A percentile compares a stretch with the other conserved stretches of the same genome.
These are phyloP conservation scores for Venturia pyrina DNA, from an alignment of 2,329 filamentous ascomycete species.

Conservation along the genomic window DNA sequence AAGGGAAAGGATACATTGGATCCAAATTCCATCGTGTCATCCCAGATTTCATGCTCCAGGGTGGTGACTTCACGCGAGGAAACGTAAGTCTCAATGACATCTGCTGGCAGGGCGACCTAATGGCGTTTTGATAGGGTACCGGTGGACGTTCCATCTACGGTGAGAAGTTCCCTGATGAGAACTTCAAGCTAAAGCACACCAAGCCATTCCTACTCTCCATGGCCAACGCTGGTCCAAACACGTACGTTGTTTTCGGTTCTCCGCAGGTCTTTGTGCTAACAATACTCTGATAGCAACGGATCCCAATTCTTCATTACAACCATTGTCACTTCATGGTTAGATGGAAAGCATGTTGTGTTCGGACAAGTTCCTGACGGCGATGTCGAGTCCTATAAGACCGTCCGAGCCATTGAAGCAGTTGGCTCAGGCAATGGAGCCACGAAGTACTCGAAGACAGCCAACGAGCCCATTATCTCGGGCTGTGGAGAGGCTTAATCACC, in stretches of 20 bases:
- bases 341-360: slow-evolving; percentile 78
- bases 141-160: slow-evolving; percentile 93
- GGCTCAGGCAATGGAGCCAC: slow-evolving; percentile 45
- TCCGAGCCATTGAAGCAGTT: slow-evolving; percentile 50
- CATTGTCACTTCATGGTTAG: slow-evolving; percentile 57
- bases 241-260: slow-evolving; percentile 38
- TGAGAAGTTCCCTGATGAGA: slow-evolving; percentile 90
- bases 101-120: background rate
- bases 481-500: slow-evolving; percentile 36
- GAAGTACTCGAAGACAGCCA: slow-evolving; percentile 36
- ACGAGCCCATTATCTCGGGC: slow-evolving; percentile 40
- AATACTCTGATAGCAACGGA: slow-evolving; percentile 43
- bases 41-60: slow-evolving; percentile 89
- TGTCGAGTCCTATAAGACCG: slow-evolving; percentile 38
- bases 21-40: slow-evolving; percentile 91
- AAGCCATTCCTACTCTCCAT: slow-evolving; percentile 77
- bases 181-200: slow-evolving; percentile 69
- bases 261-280: slow-evolving; percentile 7
- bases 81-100: slow-evolving; percentile 56
- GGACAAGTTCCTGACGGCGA: slow-evolving; percentile 56
- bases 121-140: slow-evolving; percentile 51
- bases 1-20: slow-evolving; percentile 73
- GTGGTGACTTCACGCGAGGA: slow-evolving; percentile 86
- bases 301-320: slow-evolving; percentile 68
- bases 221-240: slow-evolving; percentile 94